These are phyloP conservation scores for Talaromyces rugulosus DNA, from an alignment of 2,329 filamentous ascomycete species.

Conservation along the genomic window DNA sequence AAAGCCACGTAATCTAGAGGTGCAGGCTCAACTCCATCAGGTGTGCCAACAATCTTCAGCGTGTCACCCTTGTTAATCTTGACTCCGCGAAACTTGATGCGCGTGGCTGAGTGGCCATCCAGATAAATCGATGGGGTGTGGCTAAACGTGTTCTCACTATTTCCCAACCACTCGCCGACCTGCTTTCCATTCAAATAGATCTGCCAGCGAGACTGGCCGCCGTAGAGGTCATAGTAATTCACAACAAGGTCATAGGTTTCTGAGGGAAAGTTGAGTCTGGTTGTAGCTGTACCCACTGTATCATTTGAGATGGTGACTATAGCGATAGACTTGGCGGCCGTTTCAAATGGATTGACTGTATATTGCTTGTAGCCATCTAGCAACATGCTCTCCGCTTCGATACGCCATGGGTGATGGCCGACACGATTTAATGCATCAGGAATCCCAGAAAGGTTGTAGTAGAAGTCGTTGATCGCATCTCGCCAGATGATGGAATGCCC, in stretches of 20 bases:
- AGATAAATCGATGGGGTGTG: conserved; percentile 47
- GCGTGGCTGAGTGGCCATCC: conserved; percentile 62
- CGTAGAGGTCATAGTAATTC: conserved; percentile 62
- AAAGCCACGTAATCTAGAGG: conserved; percentile 65
- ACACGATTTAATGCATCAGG: conserved; percentile 55
- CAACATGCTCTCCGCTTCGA: conserved; percentile 65
- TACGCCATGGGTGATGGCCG: conserved; percentile 58
- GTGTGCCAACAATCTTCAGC: conserved; percentile 53
- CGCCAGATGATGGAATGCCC: conserved; percentile 69
- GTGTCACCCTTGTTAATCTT: conserved; percentile 49
- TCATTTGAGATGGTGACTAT: conserved; percentile 54
- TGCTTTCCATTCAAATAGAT: conserved; percentile 51
- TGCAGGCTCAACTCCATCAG: conserved; percentile 60
- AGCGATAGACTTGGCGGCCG: conserved; percentile 52
- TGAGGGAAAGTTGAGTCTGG: conserved; percentile 44
- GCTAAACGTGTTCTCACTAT: conserved; percentile 57
- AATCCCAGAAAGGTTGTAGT: conserved; percentile 58
- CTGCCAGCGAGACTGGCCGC: conserved; percentile 55
- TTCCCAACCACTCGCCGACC: conserved; percentile 57
- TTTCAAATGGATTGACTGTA: conserved; percentile 55
- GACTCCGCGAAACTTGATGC: conserved; percentile 56
- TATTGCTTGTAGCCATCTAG: conserved; percentile 55
- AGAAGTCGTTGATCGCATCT: conserved; percentile 63
- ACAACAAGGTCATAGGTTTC: conserved; percentile 62
- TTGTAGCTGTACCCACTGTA: conserved; percentile 48